These are phyloP conservation scores for Aspergillus heteromorphus DNA, from an alignment of 495 filamentous ascomycete genomes.

Conservation along the genomic window DNA sequence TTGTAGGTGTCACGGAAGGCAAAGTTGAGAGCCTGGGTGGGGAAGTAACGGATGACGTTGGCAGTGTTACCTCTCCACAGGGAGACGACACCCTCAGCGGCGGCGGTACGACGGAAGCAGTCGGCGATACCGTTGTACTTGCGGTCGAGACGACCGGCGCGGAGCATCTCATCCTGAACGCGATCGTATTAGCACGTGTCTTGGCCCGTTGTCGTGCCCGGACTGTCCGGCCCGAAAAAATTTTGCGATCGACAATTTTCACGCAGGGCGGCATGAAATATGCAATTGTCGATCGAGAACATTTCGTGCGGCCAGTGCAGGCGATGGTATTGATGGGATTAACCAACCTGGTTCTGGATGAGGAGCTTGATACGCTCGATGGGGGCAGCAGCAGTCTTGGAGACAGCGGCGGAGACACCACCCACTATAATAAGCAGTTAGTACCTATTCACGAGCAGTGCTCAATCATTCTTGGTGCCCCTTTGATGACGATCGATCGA, in stretches of 20 bases:
- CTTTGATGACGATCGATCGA: constrained; percentile 5
- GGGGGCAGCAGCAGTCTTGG: constrained; percentile 98
- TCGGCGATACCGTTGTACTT: constrained; percentile 92
- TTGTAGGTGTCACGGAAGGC: constrained; percentile 99
- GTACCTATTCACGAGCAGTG: constrained; percentile 10
- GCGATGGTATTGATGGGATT: neutral
- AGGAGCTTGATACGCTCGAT: constrained; percentile 99
- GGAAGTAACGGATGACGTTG: constrained; percentile 99
- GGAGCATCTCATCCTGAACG: constrained; percentile 97
- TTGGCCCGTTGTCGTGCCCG: neutral
- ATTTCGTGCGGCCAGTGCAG: neutral
- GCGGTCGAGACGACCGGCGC: constrained; percentile 94
- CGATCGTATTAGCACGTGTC: constrained; percentile 12
- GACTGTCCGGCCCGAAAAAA: constrained; percentile 10
- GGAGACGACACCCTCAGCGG: constrained; percentile 72
- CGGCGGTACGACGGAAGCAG: constrained; percentile 87
- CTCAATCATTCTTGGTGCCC: neutral
- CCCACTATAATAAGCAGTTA: constrained; percentile 65
- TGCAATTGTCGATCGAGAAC: neutral
- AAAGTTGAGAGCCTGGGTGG: constrained; percentile 99
- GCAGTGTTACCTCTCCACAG: constrained; percentile 99
- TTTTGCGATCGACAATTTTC: constrained; percentile 3
- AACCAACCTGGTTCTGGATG: constrained; percentile 95
- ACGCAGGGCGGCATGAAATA: neutral
- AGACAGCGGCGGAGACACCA: constrained; percentile 99